Evolutionary conservation across 163 green algal genomes (phyloP), one percentile per base, ranked within the genome.

Genomic region (Volvox carteri): DNA sequence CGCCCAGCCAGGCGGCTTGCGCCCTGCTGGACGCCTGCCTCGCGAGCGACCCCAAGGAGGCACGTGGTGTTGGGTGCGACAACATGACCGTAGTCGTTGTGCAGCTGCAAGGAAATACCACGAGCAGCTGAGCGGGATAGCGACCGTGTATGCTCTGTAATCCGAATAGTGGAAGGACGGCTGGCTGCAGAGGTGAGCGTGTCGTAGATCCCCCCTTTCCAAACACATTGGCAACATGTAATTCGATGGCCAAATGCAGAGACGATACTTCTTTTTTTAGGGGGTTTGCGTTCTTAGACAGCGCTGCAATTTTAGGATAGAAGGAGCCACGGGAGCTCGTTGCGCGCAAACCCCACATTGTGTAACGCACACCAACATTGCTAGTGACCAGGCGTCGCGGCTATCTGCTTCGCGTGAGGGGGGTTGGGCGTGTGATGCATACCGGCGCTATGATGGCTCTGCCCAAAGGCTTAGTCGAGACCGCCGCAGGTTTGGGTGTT

Each of bases 41-140:
- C 19, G 95, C 97, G 28, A 91, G 88, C 48, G 96, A 98, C 92
- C 97, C 97, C 2, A 96, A 96, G 77, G 93, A 97, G 77, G 96
- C 95, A 0, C 93, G 95, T 50, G 97, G 97, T 50, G 93, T 98
- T 23, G 97, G 97, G 42, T 99, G 97, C 87, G 97, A 98, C 92
- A 98, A 98, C 91, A 98, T 98, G 97, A 98, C 97, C 0, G 92
- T 89, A 5, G 92, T 95, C 30, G 93, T 98, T 11, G 93, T 95
- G 52, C 72, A 87, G 89, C 86, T 95, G 48, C 68, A 83, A 33
- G 5, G 19, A 6, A 80, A 60, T 44, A 80, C 12, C 73, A 56
- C 33, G 39, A 58, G 70, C 39, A 80, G 70, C 70, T 78, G 33
- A 78, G 70, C 39, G 39, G 39, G 18, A 41, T 2, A 56, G 30